A percentile compares a stretch with the other conserved stretches of the same genome.
Conservation (phyloP, 2,329 filamentous ascomycete genomes). For the Moelleriella libera region DNA sequence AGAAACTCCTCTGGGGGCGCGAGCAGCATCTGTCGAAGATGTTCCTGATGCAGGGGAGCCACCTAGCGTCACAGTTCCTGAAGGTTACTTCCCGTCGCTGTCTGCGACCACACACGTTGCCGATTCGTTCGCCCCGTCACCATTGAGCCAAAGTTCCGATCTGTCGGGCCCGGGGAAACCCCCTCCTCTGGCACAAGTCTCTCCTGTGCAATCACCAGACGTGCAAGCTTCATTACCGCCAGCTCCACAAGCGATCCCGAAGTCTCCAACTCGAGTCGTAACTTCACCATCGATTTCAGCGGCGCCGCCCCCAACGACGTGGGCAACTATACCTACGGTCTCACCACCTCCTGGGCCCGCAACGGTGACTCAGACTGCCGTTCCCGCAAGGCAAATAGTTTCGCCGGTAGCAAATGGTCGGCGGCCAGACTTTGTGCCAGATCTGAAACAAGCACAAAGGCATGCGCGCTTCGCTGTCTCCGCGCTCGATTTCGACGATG, state of each 20-base stretch:
- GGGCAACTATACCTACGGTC: constrained; percentile 4
- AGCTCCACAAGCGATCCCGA: constrained; percentile 13
- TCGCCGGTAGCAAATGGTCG: constrained; percentile 2
- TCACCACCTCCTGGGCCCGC: background rate
- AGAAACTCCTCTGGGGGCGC: constrained; percentile 17
- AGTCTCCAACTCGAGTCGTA: constrained; percentile 10
- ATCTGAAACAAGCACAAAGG: constrained; percentile 77
- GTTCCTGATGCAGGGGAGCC: constrained; percentile 28
- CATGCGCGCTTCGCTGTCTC: constrained; percentile 96
- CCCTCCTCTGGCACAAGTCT: constrained; percentile 6
- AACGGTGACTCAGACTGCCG: constrained; percentile 1
- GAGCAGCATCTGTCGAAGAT: constrained; percentile 37
- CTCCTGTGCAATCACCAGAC: constrained; percentile 5
- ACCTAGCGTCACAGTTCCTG: constrained; percentile 10
- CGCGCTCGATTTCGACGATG: constrained; percentile 91
- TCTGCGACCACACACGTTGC: constrained; percentile 1
- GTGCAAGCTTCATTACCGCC: constrained; percentile 12
- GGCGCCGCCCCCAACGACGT: constrained; percentile 5
- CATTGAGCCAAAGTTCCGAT: constrained; percentile 16
- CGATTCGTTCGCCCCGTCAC: constrained; percentile 19
- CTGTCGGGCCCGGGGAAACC: constrained; percentile 8
- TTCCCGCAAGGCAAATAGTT: constrained; percentile 3
- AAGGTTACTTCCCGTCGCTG: constrained; percentile 19
- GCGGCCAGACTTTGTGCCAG: constrained; percentile 16
- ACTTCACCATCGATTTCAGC: constrained; percentile 9